Evolutionary conservation across 257 asterid species (phyloP).

Genomic region (Mentha longifolia): DNA sequence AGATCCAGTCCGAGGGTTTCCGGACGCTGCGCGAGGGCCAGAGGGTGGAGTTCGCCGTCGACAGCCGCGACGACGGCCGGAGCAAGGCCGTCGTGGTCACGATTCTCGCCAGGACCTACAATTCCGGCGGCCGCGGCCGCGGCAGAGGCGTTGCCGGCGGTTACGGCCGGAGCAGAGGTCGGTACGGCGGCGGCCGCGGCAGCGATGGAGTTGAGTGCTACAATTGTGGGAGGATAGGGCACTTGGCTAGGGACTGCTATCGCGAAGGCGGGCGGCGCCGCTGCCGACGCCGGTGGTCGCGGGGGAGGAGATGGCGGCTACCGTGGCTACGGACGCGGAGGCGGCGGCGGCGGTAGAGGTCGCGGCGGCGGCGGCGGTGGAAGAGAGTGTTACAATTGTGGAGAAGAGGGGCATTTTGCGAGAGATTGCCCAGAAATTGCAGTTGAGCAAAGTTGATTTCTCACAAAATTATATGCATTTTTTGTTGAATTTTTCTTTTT

Average conservation of each 20-base stretch:
- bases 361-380: conserved; percentile 40
- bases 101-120: conserved; percentile 35
- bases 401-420: conserved; percentile 60
- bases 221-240: conserved; percentile 57
- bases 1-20: conserved; percentile 54
- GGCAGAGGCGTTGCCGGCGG: conserved; percentile 20
- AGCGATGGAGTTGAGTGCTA: conserved; percentile 55
- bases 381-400: conserved; percentile 51
- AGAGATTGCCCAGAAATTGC: conserved; percentile 43
- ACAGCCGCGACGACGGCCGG: conserved; percentile 48
- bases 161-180: conserved; percentile 18
- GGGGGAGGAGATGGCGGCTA: conserved; percentile 30
- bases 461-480: conserved; percentile 10
- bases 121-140: conserved; percentile 37
- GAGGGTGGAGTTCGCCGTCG: conserved; percentile 51
- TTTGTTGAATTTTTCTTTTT: background rate
- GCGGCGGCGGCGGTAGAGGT: conserved; percentile 35
- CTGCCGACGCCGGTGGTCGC: conserved; percentile 34
- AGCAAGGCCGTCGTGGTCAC: conserved; percentile 50
- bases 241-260: conserved; percentile 58
- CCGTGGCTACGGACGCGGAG: conserved; percentile 20
- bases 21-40: conserved; percentile 65
- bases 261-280: conserved; percentile 36
- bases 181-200: conserved; percentile 34
- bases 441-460: conserved; percentile 32